Evolutionary conservation across 768 basidiomycete species (phyloP), one percentile per base, ranked within the genome.

Genomic region (Boletales sp.): DNA sequence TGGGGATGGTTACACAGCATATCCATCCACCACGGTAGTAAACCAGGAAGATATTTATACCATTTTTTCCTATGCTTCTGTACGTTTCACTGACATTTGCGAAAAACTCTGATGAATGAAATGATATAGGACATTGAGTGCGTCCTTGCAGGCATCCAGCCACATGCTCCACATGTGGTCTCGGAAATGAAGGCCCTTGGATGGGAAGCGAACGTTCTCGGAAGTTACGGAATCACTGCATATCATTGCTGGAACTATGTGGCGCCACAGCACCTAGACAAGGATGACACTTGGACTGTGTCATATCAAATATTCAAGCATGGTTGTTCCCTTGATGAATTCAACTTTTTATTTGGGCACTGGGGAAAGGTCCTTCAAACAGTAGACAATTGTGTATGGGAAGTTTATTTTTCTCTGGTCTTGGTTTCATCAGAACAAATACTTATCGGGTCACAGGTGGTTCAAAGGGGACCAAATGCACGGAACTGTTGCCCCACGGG

Each of bases 241-340:
- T 58, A 32, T 28, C 51, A 57, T 8, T 53, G 55, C 14, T 58
- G 55, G 46, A 57, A 58, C 21, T 50, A 58, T 5, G n/a, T 58
- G 0, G 48, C 34, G 0, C 50, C 39, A 2, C 41, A 49, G 12
- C 53, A 51, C 14, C 35, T 43, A 0, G 49, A 54, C 41, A 19
- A 38, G 9, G 49, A 54, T 15, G 36, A 10, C 2, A 15, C 45
- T 7, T 57, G 48, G 45, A 57, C 51, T 0, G 14, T 57, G 2
- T 37, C 50, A 0, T 57, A 57, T 21, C 54, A 57, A 10, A 4
- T 57, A 13, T 19, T 21, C 15, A 57, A 57, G 40, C 5, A 18
- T 0, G 45, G 38, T 4, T 57, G 50, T 28, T 0, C 30, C 2
- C 7, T 0, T 0, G 47, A 57, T 9, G 37, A 57, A 15, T 57